Evolutionary conservation across 2,329 filamentous ascomycete species (phyloP), one percentile per base, ranked within the genome.

Genomic region (Fusarium sambucinum): DNA sequence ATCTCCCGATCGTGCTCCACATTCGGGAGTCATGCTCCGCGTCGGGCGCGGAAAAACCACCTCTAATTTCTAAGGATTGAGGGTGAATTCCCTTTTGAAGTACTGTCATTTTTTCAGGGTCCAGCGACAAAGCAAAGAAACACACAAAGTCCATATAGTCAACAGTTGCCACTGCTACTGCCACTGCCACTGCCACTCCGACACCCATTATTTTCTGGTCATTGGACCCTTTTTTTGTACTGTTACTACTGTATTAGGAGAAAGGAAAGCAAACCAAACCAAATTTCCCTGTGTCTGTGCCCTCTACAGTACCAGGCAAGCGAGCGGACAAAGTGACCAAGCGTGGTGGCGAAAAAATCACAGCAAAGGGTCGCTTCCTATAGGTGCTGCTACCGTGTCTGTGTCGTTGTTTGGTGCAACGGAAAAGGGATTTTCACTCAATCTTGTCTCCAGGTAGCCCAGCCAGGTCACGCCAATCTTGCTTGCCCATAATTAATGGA

Each of bases 401-500:
- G 14, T 35, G 23, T 25, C 17, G 23, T 50, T 38, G 21, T 16
- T 51, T 51, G 47, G 47, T 51, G n/a, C 33, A 51, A 51, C 47
- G 37, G 21, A 42, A 33, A 50, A 63, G n/a, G 53, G 51, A 52
- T 61, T 69, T 69, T 66, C 30, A 16, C 51, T 32, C 56, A 33
- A 40, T 55, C 47, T 48, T 51, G 50, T 35, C n/a, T 38, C 47
- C 47, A 51, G 47, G 47, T 51, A 51, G 47, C 23, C 23, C 32
- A 23, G 14, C 48, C 47, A 55, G 23, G 54, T 59, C 65, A 66
- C 47, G 61, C 55, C 56, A 27, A 60, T 62, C 66, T 52, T 68
- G 60, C 61, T 42, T 68, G 60, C 61, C 60, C 66, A 66, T 66
- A 68, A 60, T 56, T 51, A 51, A 51, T 50, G 32, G 47, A 68